Evolutionary conservation across 257 asterid species (phyloP).

Genomic region (Fraxinus americana): DNA sequence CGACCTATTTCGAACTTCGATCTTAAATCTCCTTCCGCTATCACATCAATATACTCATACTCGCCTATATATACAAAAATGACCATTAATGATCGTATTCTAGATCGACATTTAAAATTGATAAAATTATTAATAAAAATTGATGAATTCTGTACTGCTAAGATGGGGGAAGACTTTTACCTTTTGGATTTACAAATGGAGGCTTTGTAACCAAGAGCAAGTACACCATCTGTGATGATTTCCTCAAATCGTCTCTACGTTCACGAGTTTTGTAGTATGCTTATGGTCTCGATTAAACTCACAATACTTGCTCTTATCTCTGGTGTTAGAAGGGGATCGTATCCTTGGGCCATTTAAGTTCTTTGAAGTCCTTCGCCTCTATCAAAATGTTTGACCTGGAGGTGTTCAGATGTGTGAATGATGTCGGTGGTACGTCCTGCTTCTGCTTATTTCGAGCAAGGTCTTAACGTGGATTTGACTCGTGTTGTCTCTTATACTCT

Average conservation of each 20-base stretch:
- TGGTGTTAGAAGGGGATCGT: too few species aligned
- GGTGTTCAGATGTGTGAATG: too few species aligned
- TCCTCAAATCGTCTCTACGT: constrained; percentile 64
- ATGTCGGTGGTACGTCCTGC: too few species aligned
- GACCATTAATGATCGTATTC: neutral
- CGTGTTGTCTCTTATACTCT: too few species aligned
- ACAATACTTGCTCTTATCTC: too few species aligned
- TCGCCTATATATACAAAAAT: constrained; percentile 49
- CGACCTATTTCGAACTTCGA: constrained; percentile 91
- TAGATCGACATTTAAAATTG: neutral
- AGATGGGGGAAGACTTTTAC: constrained; percentile 74
- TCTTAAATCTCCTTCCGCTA: constrained; percentile 67
- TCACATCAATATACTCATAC: constrained; percentile 83
- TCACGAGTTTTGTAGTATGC: constrained; percentile 38
- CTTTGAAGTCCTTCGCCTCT: too few species aligned
- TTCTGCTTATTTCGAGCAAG: too few species aligned
- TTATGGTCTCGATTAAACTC: too few species aligned
- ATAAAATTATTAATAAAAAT: neutral
- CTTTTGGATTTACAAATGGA: constrained; percentile 83
- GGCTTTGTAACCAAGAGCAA: constrained; percentile 67
- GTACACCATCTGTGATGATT: constrained; percentile 63
- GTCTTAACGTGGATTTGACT: too few species aligned
- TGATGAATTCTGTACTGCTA: constrained; percentile 50
- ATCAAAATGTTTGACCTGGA: too few species aligned
- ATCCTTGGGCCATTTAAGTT: too few species aligned